These are phyloP conservation scores for Gamsiella multidivaricata DNA, from an alignment of 192 early-diverging fungal species.

Conservation along the genomic window DNA sequence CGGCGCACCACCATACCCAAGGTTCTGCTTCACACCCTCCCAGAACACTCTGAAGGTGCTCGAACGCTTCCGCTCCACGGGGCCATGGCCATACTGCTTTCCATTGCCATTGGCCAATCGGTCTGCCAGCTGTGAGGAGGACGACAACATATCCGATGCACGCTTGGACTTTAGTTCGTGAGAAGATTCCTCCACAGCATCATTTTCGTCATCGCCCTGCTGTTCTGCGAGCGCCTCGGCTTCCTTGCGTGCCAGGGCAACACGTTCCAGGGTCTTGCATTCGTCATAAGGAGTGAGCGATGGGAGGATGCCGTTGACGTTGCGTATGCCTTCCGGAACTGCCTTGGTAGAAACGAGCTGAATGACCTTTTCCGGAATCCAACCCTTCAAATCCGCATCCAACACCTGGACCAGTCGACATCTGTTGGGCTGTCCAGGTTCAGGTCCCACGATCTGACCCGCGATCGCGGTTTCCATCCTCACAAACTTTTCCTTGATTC, in stretches of 20 bases:
- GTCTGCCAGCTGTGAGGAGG: background rate
- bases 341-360: constrained; percentile 52
- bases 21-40: constrained; percentile 30
- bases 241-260: background rate
- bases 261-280: constrained; percentile 18
- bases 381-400: constrained; percentile 54
- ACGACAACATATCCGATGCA: background rate
- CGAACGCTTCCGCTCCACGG: constrained; percentile 9
- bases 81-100: background rate
- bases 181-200: background rate
- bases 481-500: constrained; percentile 38
- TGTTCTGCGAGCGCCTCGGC: background rate
- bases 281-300: constrained; percentile 1
- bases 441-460: constrained; percentile 44
- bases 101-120: background rate
- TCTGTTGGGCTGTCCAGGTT: constrained; percentile 40
- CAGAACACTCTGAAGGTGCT: constrained; percentile 31
- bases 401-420: constrained; percentile 39
- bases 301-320: constrained; percentile 38
- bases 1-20: constrained; percentile 17
- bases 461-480: constrained; percentile 49
- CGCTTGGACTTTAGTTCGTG: constrained; percentile 3
- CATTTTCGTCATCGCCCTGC: constrained; percentile 8
- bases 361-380: constrained; percentile 53
- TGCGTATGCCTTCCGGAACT: constrained; percentile 41